Evolutionary conservation across 169 alveolate species (phyloP).

Genomic region (Babesia bigemina): DNA sequence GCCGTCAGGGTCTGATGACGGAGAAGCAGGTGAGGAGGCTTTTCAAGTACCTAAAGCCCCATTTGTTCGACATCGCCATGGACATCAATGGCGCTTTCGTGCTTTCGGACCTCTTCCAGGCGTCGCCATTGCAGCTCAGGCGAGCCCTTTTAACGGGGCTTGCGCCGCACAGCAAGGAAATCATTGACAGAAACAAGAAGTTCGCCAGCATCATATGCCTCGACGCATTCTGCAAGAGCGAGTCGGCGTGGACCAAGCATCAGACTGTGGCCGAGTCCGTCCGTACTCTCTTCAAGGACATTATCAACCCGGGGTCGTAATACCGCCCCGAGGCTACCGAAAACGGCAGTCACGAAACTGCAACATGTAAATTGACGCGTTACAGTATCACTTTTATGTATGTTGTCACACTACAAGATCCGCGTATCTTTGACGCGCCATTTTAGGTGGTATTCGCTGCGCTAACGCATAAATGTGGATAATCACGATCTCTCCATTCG

Average conservation of each 20-base stretch:
- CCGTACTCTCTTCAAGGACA: slow-evolving; percentile 53
- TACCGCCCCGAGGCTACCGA: background rate
- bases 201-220: slow-evolving; percentile 35
- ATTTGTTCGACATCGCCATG: slow-evolving; percentile 17
- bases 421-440: too few species aligned
- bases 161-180: slow-evolving; percentile 22
- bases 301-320: slow-evolving; percentile 17
- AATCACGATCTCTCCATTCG: too few species aligned
- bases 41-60: slow-evolving; percentile 17
- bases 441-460: too few species aligned
- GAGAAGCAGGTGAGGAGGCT: slow-evolving; percentile 40
- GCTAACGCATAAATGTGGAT: too few species aligned
- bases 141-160: slow-evolving; percentile 24
- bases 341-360: background rate
- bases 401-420: too few species aligned
- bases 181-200: slow-evolving; percentile 22
- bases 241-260: slow-evolving; percentile 36
- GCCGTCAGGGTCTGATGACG: slow-evolving; percentile 39
- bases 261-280: slow-evolving; percentile 38
- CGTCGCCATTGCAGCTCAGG: slow-evolving; percentile 7
- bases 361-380: too few species aligned
- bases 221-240: slow-evolving; percentile 36
- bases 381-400: too few species aligned
- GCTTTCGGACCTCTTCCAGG: slow-evolving; percentile 17
- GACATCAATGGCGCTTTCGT: slow-evolving; percentile 51